Evolutionary conservation across 179 eudicot species (phyloP).

Genomic region (Spinacia oleracea): DNA sequence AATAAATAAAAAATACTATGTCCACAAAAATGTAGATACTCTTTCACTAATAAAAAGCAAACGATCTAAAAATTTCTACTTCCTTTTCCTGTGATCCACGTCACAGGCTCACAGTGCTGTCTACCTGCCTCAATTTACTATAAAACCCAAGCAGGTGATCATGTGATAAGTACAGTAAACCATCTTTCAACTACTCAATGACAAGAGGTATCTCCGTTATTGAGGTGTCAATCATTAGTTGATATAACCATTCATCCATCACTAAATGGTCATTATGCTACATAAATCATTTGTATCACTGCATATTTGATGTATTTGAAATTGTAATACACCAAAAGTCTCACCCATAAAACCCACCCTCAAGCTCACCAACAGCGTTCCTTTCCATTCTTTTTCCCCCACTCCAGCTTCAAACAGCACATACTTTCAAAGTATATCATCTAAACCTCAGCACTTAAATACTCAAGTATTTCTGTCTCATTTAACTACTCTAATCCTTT

Average conservation of each 20-base stretch:
- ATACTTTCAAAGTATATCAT: background rate
- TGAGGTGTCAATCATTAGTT: background rate
- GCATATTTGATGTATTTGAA: background rate
- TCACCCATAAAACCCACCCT: background rate
- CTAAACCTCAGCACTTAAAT: background rate
- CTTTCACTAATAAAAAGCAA: background rate
- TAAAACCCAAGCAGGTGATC: background rate
- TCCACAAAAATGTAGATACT: background rate
- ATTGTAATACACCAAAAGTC: background rate
- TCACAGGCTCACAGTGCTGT: background rate
- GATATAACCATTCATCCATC: too few relatives aligned
- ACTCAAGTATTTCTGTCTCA: background rate
- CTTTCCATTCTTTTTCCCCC: too few relatives aligned
- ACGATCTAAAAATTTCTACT: background rate
- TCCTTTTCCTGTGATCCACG: background rate
- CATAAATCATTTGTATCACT: background rate
- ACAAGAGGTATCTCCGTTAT: background rate
- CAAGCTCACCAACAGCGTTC: background rate
- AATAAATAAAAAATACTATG: background rate
- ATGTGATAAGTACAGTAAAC: background rate
- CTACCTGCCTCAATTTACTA: background rate
- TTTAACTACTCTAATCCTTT: background rate
- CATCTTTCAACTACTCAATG: background rate
- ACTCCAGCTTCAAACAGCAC: too few relatives aligned
- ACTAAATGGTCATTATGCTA: background rate